Base-by-base conservation (phyloP, 2,329 filamentous ascomycete species). In the Talaromyces atroroseus region DNA sequence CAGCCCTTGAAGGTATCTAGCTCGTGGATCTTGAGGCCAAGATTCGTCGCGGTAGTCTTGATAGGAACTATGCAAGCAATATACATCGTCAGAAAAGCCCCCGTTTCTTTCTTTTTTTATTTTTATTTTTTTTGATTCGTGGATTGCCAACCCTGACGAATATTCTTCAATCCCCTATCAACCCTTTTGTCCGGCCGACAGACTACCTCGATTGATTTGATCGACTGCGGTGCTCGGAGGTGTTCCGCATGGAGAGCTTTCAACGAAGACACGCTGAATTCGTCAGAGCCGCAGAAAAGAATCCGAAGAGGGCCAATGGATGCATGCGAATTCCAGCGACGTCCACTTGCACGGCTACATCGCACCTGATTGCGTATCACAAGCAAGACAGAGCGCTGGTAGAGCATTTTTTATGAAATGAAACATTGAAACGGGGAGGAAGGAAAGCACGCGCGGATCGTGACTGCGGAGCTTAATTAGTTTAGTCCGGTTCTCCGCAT, bases 241-340 rank as follows among this genome's bases (percentile, higher is more conserved):
- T 85, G 80, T 66, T 90, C 87, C 5, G 74, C 66, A 63, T 87
- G 71, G 34, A 99, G 75, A 5, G 88, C 88, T 58, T 76, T 76
- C 50, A 99, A 77, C 1, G 90, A 90, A 52, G 81, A 82, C 65
- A 87, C 87, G 75, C 92, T 96, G 73, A 97, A 96, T 2, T 85
- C 80, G 71, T 99, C 94, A 2, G 92, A 94, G 60, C 94, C 94
- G 74, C 92, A 97, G 74, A 96, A 99, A 3, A 99, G 81, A 54
- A 99, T 90, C 34, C 86, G 82, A 32, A 99, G 78, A 2, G 90
- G 88, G 16, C 79, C 71, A 61, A 68, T 66, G 10, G 66, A 56
- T 52, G 66, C 71, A 34, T 66, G 71, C 1, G 71, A 62, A 34
- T 67, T 63, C 32, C 58, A 64, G 12, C 56, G 49, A 16, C 29